Base-by-base conservation (phyloP, 2,329 filamentous ascomycete genomes). In the Microdochium trichocladiopsis region DNA sequence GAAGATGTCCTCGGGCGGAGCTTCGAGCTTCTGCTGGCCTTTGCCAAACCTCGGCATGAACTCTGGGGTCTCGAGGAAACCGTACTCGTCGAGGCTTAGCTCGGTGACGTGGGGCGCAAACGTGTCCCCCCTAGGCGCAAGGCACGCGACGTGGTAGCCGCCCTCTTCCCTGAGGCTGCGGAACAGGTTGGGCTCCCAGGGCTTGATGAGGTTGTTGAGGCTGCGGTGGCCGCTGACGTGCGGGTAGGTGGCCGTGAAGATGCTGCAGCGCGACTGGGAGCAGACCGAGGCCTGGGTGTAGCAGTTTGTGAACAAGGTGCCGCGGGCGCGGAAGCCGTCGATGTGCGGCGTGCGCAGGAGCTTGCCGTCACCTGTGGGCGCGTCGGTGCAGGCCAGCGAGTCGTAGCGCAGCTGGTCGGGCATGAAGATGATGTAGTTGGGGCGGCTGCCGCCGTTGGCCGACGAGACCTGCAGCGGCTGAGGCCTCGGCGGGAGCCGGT, bases 121-220 rank as follows among this genome's bases (percentile, higher is more conserved):
- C 0, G 66, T 69, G 53, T 76, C 68, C 0, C 70, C 71, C 4
- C 71, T 57, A 0, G 72, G 71, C 0, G 70, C 67, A 2, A 76
- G 66, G 37, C 67, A 77, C 0, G 73, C 73, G 9, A 77, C 67
- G 49, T 77, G 74, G 50, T 77, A 77, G 0, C 73, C 74, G 0
- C 28, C 28, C 28, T 59, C 57, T 41, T 75, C 72, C 49, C 72
- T 73, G 12, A 76, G 53, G 2, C 61, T 67, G 8, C 71, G 67
- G 53, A 77, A 74, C 2, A 77, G 50, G 48, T 77, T 77, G 1
- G 71, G 72, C 55, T 77, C 73, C 71, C 71, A 73, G 1, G 73
- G 72, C 55, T 76, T 76, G 56, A 77, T 69, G 9, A 77, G 64
- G 36, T 74, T 75, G 18, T 76, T 64, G 4, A 76, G 67, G 23